Evolutionary conservation across 1,284 basidiomycete genomes (phyloP).

Genomic region (Farysia itapuensis): DNA sequence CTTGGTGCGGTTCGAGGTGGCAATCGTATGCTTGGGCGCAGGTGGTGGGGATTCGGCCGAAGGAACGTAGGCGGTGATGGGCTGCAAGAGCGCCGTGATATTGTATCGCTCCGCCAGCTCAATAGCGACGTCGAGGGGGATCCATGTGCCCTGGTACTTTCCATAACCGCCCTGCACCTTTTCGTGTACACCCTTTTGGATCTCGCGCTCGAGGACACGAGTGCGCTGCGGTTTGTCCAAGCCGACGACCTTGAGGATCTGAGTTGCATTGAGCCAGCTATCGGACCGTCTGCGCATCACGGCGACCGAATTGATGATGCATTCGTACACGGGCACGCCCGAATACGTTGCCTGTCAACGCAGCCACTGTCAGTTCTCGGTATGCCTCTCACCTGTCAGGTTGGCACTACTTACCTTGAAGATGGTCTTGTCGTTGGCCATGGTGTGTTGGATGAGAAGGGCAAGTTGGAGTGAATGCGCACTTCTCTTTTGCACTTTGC

Average conservation of each 20-base stretch:
- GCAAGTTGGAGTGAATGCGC: no score
- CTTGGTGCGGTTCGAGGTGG: constrained; percentile 54
- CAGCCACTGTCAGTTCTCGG: no score
- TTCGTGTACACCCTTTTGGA: constrained; percentile 98
- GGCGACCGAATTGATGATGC: constrained; percentile 65
- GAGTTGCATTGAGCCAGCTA: constrained; percentile 94
- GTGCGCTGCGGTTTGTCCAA: constrained; percentile 99
- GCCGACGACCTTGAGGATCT: constrained; percentile 97
- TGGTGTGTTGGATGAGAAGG: constrained; percentile 4
- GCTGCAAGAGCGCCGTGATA: constrained; percentile 81
- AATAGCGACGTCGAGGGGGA: constrained; percentile 88
- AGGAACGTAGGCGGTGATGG: constrained; percentile 92
- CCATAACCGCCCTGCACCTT: constrained; percentile 99
- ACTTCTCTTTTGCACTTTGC: no score
- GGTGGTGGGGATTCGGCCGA: constrained; percentile 83
- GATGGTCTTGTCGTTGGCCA: constrained; percentile 39
- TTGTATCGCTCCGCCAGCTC: constrained; percentile 88
- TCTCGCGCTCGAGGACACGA: constrained; percentile 92
- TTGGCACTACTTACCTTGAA: constrained; percentile 41
- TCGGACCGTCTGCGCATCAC: constrained; percentile 96
- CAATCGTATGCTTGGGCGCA: constrained; percentile 85
- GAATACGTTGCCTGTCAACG: constrained; percentile 60
- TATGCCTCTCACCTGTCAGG: no score
- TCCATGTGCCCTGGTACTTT: constrained; percentile 99
- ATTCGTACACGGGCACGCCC: constrained; percentile 62